phyloP scores from a whole-genome alignment of 2,329 filamentous ascomycete genomes.

The Ophiocordyceps camponoti-rufipedis region DNA sequence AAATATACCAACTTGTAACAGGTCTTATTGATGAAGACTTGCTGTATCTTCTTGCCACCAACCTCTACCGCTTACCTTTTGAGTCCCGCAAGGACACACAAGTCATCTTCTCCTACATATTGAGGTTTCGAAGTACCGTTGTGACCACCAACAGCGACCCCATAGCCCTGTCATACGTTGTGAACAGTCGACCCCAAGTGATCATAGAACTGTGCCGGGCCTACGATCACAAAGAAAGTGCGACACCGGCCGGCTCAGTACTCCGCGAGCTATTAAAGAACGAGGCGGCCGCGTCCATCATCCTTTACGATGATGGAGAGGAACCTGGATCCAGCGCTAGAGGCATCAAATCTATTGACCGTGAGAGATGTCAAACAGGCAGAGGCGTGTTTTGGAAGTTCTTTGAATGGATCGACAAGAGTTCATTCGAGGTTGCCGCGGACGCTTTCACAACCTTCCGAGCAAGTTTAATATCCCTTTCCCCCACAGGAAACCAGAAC shows the following conservation, averaged over 20 bases:
- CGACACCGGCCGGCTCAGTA: slow-evolving; percentile 78
- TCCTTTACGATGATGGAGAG: slow-evolving; percentile 78
- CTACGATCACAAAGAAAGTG: slow-evolving; percentile 80
- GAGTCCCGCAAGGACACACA: slow-evolving; percentile 93
- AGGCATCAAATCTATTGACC: slow-evolving; percentile 60
- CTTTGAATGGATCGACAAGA: slow-evolving; percentile 93
- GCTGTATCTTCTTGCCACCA: slow-evolving; percentile 64
- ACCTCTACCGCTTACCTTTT: slow-evolving; percentile 76
- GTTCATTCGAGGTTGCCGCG: slow-evolving; percentile 88
- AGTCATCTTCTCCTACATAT: slow-evolving; percentile 87
- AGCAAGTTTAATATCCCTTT: slow-evolving; percentile 28
- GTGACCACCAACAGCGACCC: slow-evolving; percentile 54
- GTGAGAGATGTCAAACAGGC: slow-evolving; percentile 56
- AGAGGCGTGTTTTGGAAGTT: slow-evolving; percentile 90
- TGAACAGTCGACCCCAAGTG: slow-evolving; percentile 71
- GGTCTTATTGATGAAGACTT: slow-evolving; percentile 80
- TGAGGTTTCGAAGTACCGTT: slow-evolving; percentile 65
- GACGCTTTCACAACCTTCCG: slow-evolving; percentile 97
- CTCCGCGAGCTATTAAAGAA: slow-evolving; percentile 77
- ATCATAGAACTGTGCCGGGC: slow-evolving; percentile 76
- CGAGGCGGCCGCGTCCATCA: slow-evolving; percentile 75
- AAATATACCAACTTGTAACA: slow-evolving; percentile 71
- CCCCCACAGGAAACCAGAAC: no score
- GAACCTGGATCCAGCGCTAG: slow-evolving; percentile 53
- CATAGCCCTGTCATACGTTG: slow-evolving; percentile 73